phyloP scores from a whole-genome alignment of 1,139 yeast species.

The Magnusiomyces ingens region DNA sequence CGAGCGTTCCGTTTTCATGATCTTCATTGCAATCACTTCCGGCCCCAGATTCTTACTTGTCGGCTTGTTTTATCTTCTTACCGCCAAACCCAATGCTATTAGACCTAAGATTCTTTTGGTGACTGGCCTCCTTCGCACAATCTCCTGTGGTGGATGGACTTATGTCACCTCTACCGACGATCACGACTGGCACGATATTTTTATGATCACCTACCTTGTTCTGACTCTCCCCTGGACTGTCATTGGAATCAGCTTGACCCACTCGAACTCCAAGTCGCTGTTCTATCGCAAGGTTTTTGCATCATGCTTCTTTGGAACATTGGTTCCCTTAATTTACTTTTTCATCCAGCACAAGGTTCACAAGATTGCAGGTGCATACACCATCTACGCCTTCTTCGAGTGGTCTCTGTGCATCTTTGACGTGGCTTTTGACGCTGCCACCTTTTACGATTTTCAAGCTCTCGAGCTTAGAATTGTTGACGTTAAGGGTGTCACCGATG shows the following conservation, averaged over 20 bases:
- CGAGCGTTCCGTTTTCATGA: slow-evolving; percentile 85
- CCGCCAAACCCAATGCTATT: slow-evolving; percentile 35
- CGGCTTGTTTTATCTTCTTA: slow-evolving; percentile 48
- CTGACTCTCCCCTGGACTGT: slow-evolving; percentile 90
- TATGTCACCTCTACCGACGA: slow-evolving; percentile 95
- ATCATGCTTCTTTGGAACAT: slow-evolving; percentile 54
- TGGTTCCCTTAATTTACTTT: slow-evolving; percentile 80
- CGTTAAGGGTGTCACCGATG: slow-evolving; percentile 30
- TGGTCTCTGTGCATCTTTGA: slow-evolving; percentile 85
- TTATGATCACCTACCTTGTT: slow-evolving; percentile 84
- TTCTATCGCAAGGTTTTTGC: slow-evolving; percentile 51
- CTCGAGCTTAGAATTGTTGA: slow-evolving; percentile 45
- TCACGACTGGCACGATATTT: slow-evolving; percentile 92
- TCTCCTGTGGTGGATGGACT: slow-evolving; percentile 98
- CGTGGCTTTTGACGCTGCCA: slow-evolving; percentile 75
- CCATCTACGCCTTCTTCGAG: slow-evolving; percentile 88
- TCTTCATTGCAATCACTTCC: slow-evolving; percentile 48
- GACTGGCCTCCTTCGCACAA: slow-evolving; percentile 71
- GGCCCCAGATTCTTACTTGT: slow-evolving; percentile 74
- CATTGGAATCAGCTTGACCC: slow-evolving; percentile 50
- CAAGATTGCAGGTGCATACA: slow-evolving; percentile 85
- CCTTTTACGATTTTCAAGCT: slow-evolving; percentile 59
- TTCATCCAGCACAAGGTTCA: slow-evolving; percentile 91
- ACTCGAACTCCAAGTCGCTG: slow-evolving; percentile 43
- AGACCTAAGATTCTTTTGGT: slow-evolving; percentile 42